phyloP scores from a whole-genome alignment of 352 stramenopile genomes.

The Globisporangium radiosum region DNA sequence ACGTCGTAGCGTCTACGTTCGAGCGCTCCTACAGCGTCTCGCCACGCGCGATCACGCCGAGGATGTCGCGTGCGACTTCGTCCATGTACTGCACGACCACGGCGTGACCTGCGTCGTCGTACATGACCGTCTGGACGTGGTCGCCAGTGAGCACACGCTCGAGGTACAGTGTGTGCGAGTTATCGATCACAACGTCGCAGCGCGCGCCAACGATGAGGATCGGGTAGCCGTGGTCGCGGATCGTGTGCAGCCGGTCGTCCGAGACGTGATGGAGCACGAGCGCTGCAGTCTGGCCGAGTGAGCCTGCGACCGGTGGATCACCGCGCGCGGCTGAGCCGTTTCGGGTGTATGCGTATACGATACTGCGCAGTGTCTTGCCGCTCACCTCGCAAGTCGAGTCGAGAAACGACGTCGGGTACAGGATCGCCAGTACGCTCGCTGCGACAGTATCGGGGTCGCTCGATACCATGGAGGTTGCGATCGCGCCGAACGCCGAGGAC shows the following conservation, averaged over 20 bases:
- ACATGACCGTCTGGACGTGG: constrained; percentile 33
- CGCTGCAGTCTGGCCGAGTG: not conserved
- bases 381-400: constrained; percentile 17
- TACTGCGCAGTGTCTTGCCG: too few relatives aligned
- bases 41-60: not conserved
- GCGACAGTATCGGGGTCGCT: constrained; percentile 29
- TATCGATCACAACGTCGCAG: constrained; percentile 12
- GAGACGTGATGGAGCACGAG: constrained; percentile 16
- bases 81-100: constrained; percentile 38
- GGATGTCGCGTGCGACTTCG: constrained; percentile 14
- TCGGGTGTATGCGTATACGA: too few relatives aligned
- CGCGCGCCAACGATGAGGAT: constrained; percentile 35
- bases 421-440: constrained; percentile 36
- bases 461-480: constrained; percentile 34
- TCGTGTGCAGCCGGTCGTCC: constrained; percentile 29
- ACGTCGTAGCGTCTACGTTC: constrained; percentile 1
- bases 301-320: not conserved
- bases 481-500: constrained; percentile 18
- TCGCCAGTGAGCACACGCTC: constrained; percentile 24
- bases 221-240: constrained; percentile 30
- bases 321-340: constrained; percentile 22
- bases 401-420: constrained; percentile 32
- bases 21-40: not conserved
- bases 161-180: constrained; percentile 24
- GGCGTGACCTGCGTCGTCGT: constrained; percentile 33